Percentiles rank a stretch among this genome's conserved stretches.
phyloP scores from a whole-genome alignment of 2,329 filamentous ascomycete species.

The Emergomyces pasteurianus region DNA sequence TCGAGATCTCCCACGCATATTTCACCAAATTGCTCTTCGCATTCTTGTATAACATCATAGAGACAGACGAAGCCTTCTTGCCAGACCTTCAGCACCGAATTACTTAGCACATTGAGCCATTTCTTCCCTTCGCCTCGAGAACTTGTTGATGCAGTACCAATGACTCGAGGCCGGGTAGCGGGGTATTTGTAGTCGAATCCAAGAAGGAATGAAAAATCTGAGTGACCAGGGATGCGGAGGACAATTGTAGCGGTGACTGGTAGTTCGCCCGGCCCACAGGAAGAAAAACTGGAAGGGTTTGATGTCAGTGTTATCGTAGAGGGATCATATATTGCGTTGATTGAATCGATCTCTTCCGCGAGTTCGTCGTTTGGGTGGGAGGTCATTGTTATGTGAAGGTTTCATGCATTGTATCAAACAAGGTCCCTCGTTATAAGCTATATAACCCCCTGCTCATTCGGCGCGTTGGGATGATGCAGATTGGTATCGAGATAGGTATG shows the following conservation, averaged over 20 bases:
- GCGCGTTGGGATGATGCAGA: background rate
- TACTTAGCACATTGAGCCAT: constrained; percentile 56
- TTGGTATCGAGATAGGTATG: background rate
- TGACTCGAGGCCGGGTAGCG: constrained; percentile 55
- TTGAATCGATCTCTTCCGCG: constrained; percentile 36
- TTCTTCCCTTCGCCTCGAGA: constrained; percentile 59
- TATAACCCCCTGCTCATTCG: no score
- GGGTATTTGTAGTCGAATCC: constrained; percentile 67
- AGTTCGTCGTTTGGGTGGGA: constrained; percentile 27
- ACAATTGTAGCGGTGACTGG: constrained; percentile 34
- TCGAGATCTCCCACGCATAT: constrained; percentile 30
- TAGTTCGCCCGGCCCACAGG: constrained; percentile 18
- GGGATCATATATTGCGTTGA: constrained; percentile 50
- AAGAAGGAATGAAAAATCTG: constrained; percentile 37
- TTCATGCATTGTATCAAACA: background rate
- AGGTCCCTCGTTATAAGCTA: background rate
- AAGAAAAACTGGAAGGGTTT: constrained; percentile 12
- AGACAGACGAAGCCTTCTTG: constrained; percentile 67
- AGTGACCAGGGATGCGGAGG: constrained; percentile 54
- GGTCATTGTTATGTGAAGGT: constrained; percentile 7
- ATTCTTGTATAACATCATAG: constrained; percentile 75
- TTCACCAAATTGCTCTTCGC: constrained; percentile 41
- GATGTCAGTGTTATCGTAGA: constrained; percentile 42
- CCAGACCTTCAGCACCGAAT: constrained; percentile 57
- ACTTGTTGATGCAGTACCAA: constrained; percentile 70